phyloP scores from a whole-genome alignment of 345 rosid species.

The Lenwebbia sp. region DNA sequence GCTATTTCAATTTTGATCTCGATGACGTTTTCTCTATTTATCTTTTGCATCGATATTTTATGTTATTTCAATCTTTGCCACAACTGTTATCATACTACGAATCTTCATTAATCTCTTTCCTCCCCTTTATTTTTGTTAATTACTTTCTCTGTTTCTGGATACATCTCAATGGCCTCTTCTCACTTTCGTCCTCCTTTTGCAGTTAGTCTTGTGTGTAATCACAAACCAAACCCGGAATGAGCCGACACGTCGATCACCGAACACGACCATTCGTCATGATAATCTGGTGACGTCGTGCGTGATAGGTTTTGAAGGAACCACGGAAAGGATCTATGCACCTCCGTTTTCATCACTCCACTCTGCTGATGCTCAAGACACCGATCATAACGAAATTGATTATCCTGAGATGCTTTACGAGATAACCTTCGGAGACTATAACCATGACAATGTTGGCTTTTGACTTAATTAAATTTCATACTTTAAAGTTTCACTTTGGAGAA shows the following conservation, averaged over 20 bases:
- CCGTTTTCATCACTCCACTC: neutral
- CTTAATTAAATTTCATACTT: neutral
- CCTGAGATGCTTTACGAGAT: neutral
- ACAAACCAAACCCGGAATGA: neutral
- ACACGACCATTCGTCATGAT: neutral
- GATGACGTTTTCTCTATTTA: neutral
- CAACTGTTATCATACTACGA: neutral
- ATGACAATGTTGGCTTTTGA: too few species aligned
- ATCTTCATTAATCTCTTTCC: neutral
- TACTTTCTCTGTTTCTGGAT: neutral
- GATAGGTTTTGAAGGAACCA: neutral
- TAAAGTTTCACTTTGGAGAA: neutral
- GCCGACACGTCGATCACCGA: neutral
- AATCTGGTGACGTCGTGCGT: fast-evolving
- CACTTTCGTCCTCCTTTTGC: neutral
- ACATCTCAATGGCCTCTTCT: neutral
- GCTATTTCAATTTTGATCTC: neutral
- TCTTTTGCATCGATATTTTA: neutral
- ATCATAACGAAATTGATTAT: neutral
- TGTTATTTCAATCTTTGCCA: neutral
- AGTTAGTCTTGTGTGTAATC: neutral
- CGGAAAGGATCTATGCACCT: neutral
- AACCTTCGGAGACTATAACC: neutral
- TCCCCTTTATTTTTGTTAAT: neutral
- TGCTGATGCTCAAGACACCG: neutral